Conservation (phyloP, 2,329 filamentous ascomycete species). For the Phialophora expanda region DNA sequence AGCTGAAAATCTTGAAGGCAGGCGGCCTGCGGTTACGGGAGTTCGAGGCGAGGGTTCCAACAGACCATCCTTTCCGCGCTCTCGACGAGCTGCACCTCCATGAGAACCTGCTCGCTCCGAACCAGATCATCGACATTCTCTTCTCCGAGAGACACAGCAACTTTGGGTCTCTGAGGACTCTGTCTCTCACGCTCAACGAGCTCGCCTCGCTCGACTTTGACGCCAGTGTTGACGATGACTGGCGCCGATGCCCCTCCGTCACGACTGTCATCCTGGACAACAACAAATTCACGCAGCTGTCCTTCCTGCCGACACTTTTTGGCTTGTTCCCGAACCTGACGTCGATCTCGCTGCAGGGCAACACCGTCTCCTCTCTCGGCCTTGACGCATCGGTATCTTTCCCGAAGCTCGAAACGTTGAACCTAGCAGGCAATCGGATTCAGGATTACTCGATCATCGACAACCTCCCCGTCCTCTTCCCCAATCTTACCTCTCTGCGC, state of each 20-base stretch:
- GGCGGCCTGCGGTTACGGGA: constrained; percentile 32
- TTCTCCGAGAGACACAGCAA: constrained; percentile 10
- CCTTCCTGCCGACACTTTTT: constrained; percentile 57
- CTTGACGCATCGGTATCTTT: constrained; percentile 45
- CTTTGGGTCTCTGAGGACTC: constrained; percentile 34
- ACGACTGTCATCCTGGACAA: constrained; percentile 57
- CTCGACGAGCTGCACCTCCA: constrained; percentile 65
- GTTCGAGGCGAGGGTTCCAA: constrained; percentile 8
- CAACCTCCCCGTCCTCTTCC: constrained; percentile 68
- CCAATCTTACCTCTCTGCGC: constrained; percentile 74
- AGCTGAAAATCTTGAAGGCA: constrained; percentile 69
- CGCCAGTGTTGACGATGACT: background rate
- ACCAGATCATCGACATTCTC: constrained; percentile 58
- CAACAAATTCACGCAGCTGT: constrained; percentile 49
- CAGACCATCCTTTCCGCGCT: constrained; percentile 47
- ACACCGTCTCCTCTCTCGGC: constrained; percentile 61
- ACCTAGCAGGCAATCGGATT: constrained; percentile 75
- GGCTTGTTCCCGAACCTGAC: constrained; percentile 58
- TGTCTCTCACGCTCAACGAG: constrained; percentile 34
- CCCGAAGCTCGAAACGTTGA: constrained; percentile 65
- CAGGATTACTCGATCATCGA: constrained; percentile 76
- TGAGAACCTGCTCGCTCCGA: constrained; percentile 70
- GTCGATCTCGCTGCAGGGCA: constrained; percentile 71
- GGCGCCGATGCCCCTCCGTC: constrained; percentile 48
- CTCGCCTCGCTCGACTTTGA: constrained; percentile 27